Evolutionary conservation across 2,329 filamentous ascomycete genomes (phyloP).

Genomic region (Leptographium procerum): DNA sequence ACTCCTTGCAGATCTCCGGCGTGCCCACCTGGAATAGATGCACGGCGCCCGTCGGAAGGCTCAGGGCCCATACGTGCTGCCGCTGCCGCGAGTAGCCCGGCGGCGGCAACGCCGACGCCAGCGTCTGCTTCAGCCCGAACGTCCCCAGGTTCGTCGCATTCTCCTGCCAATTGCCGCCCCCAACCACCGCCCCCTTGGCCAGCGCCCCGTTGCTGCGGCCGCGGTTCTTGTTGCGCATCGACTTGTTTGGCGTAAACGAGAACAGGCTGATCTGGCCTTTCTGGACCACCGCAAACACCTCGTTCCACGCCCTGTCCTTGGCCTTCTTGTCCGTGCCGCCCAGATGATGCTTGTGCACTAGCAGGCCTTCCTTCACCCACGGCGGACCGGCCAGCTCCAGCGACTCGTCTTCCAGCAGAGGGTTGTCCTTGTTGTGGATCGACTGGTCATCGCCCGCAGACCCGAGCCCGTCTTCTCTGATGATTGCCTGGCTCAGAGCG

Average conservation of each 20-base stretch:
- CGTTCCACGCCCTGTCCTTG: constrained; percentile 87
- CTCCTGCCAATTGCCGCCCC: constrained; percentile 96
- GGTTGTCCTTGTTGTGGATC: constrained; percentile 34
- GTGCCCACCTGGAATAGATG: constrained; percentile 98
- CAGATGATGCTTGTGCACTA: constrained; percentile 93
- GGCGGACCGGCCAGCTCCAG: constrained; percentile 88
- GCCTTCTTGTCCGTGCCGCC: constrained; percentile 84
- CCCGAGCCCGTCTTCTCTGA: constrained; percentile 63
- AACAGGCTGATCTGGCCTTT: constrained; percentile 92
- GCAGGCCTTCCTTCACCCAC: constrained; percentile 93
- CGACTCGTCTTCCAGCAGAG: constrained; percentile 81
- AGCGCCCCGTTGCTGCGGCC: constrained; percentile 36
- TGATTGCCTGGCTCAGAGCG: constrained; percentile 90
- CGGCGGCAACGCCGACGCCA: constrained; percentile 78
- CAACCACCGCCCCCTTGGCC: constrained; percentile 56
- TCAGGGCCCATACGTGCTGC: constrained; percentile 89
- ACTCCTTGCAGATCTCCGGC: constrained; percentile 86
- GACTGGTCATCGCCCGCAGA: constrained; percentile 9
- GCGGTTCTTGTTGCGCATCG: constrained; percentile 55
- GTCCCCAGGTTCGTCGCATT: constrained; percentile 83
- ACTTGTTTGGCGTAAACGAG: constrained; percentile 78
- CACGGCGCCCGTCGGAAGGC: constrained; percentile 81
- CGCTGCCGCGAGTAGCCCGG: constrained; percentile 87
- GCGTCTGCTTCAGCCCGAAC: constrained; percentile 80
- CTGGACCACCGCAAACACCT: constrained; percentile 92